Evolutionary conservation across 495 filamentous ascomycete species (phyloP).

Genomic region (Tuber borchii): DNA sequence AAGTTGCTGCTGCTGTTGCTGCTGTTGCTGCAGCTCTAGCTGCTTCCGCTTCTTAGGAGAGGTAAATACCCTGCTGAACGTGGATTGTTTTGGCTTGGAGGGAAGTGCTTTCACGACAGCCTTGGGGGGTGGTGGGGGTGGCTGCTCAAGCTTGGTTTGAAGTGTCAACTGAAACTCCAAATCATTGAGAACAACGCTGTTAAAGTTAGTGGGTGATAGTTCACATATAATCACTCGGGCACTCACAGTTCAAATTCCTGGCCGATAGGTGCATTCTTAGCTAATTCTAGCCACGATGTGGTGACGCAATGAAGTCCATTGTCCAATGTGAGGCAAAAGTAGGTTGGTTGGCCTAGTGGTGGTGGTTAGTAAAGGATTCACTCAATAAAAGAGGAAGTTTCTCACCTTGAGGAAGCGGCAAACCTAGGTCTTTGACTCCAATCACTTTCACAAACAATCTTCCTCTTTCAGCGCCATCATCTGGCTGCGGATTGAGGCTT

Average conservation of each 20-base stretch:
- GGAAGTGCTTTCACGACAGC: constrained; percentile 53
- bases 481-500: constrained; percentile 52
- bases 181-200: constrained; percentile 77
- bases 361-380: constrained; percentile 44
- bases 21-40: constrained; percentile 63
- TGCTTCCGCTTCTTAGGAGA: constrained; percentile 94
- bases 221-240: constrained; percentile 21
- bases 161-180: constrained; percentile 95
- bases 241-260: constrained; percentile 84
- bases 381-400: constrained; percentile 15
- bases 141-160: constrained; percentile 85
- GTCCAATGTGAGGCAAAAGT: constrained; percentile 90
- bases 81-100: constrained; percentile 61
- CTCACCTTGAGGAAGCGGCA: constrained; percentile 85
- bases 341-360: constrained; percentile 69
- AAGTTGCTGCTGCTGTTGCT: constrained; percentile 46
- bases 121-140: constrained; percentile 51
- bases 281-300: constrained; percentile 88
- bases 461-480: constrained; percentile 81
- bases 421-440: constrained; percentile 86
- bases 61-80: constrained; percentile 86
- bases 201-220: constrained; percentile 8
- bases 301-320: constrained; percentile 97
- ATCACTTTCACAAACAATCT: constrained; percentile 95
- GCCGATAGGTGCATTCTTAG: constrained; percentile 86